Evolutionary conservation across 2,329 filamentous ascomycete species (phyloP).

Genomic region (Claviceps lovelessii): DNA sequence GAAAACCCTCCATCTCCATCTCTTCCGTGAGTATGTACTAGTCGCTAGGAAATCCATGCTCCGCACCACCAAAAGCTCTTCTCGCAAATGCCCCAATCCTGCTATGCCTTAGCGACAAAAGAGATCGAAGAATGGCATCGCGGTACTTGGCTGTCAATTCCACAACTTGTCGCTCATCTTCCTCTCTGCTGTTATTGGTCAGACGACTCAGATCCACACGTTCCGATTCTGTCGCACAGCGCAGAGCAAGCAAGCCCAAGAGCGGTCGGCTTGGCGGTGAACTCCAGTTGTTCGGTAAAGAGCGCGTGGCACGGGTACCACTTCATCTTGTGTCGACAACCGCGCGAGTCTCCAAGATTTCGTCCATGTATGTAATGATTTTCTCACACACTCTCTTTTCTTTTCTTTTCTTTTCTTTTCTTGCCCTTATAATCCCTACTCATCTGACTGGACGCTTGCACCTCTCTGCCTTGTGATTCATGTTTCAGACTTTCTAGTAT

Average conservation of each 20-base stretch:
- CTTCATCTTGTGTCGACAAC: neutral
- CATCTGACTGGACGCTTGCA: no score
- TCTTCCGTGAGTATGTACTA: neutral
- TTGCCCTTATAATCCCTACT: no score
- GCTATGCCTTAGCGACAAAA: neutral
- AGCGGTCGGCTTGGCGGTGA: neutral
- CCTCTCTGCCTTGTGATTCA: neutral
- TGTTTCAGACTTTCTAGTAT: neutral
- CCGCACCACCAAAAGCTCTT: neutral
- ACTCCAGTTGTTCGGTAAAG: neutral
- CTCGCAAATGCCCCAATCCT: neutral
- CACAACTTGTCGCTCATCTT: neutral
- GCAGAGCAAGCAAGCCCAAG: neutral
- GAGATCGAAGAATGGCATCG: neutral
- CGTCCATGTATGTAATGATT: neutral
- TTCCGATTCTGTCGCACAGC: neutral
- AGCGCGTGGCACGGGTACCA: neutral
- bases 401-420: neutral
- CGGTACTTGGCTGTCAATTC: neutral
- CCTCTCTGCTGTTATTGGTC: neutral
- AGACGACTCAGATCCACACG: neutral
- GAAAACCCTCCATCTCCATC: neutral
- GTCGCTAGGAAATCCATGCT: neutral
- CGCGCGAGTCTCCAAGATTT: neutral
- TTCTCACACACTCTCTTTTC: no score